Percentiles rank a stretch among this genome's conserved stretches.
phyloP scores from a whole-genome alignment of 1,284 basidiomycete species.

The Ganoderma sinense region DNA sequence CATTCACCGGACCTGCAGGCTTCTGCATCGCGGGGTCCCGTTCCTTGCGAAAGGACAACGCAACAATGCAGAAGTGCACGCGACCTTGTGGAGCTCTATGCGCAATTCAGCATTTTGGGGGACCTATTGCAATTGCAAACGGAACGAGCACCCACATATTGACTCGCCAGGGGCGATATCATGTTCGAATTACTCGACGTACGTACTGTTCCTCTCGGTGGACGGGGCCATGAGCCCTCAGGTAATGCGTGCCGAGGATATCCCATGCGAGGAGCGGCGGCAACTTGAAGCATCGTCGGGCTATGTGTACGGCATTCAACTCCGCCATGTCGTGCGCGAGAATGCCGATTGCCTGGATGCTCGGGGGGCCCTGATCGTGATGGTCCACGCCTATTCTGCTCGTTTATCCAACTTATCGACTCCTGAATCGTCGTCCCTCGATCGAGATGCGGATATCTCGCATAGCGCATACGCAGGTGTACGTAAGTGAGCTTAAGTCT shows the following conservation, averaged over 20 bases:
- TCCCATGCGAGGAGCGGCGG: background rate
- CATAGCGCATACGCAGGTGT: background rate
- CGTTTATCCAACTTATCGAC: background rate
- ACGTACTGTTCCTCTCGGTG: background rate
- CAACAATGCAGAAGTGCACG: background rate
- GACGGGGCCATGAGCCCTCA: background rate
- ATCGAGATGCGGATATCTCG: conserved; percentile 2
- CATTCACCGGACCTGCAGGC: background rate
- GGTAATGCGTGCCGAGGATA: background rate
- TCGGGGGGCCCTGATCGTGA: background rate
- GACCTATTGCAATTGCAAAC: background rate
- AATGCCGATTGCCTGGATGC: conserved; percentile 1
- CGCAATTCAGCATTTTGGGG: background rate
- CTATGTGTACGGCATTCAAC: conserved; percentile 13
- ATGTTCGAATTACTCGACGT: background rate
- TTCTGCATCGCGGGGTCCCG: background rate
- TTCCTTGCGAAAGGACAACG: background rate
- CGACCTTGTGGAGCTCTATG: background rate
- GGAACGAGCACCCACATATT: background rate
- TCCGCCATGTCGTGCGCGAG: background rate
- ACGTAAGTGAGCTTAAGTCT: background rate
- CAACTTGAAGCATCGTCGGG: conserved; percentile 4
- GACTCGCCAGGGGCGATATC: background rate
- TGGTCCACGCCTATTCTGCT: background rate
- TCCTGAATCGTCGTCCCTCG: background rate